Evolutionary conservation across 495 filamentous ascomycete species (phyloP).

Genomic region (Podospora fimiseda): DNA sequence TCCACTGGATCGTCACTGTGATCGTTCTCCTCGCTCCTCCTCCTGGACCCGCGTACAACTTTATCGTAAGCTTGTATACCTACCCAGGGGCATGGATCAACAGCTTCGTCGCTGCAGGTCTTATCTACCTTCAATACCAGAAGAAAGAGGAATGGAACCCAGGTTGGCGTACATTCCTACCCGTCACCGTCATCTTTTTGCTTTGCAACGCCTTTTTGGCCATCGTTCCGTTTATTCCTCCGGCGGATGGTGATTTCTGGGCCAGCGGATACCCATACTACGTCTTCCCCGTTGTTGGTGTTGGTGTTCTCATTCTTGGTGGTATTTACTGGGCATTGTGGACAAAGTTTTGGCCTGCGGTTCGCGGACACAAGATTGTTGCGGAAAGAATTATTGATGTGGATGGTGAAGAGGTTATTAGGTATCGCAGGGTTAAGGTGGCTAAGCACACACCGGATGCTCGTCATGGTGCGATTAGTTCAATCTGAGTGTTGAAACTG

Average conservation of each 20-base stretch:
- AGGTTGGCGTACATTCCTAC: conserved; percentile 39
- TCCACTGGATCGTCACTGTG: conserved; percentile 43
- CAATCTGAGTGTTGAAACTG: no score
- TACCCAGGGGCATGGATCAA: conserved; percentile 42
- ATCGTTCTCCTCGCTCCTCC: conserved; percentile 42
- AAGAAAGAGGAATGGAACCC: conserved; percentile 39
- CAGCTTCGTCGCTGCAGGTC: conserved; percentile 52
- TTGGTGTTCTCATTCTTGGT: conserved; percentile 40
- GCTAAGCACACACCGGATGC: background rate
- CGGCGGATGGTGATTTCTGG: conserved; percentile 40
- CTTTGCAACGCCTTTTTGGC: conserved; percentile 45
- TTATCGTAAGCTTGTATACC: conserved; percentile 34
- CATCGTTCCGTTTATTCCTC: conserved; percentile 47
- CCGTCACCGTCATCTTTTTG: conserved; percentile 42
- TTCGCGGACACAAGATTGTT: conserved; percentile 44
- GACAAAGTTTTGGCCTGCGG: conserved; percentile 42
- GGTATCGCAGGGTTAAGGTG: conserved; percentile 27
- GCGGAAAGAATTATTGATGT: conserved; percentile 38
- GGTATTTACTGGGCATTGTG: conserved; percentile 47
- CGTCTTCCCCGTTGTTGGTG: conserved; percentile 47
- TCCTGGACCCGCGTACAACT: conserved; percentile 35
- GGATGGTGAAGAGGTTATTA: conserved; percentile 42
- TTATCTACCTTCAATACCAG: conserved; percentile 38
- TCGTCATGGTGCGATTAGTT: no score
- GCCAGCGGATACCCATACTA: conserved; percentile 46